Conservation (phyloP, 2,329 filamentous ascomycete genomes). For the Coniochaeta pulveracea region DNA sequence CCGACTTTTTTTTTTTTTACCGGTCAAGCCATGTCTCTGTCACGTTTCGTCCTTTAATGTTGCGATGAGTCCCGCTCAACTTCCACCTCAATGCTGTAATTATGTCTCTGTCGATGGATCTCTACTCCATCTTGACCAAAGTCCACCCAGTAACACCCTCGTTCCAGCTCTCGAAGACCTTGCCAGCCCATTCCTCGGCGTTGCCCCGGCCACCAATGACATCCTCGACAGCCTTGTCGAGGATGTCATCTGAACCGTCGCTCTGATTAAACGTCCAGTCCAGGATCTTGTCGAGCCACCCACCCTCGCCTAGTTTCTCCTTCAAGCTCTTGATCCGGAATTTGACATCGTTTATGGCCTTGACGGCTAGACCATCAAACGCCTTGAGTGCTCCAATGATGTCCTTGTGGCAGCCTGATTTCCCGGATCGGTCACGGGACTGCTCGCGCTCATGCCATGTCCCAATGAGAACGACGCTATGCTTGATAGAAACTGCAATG, state of each 20-base stretch:
- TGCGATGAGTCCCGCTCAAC: too few species aligned
- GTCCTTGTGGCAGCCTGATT: conserved; percentile 20
- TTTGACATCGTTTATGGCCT: conserved; percentile 18
- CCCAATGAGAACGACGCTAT: conserved; percentile 18
- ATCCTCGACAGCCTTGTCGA: conserved; percentile 14
- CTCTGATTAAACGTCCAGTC: conserved; percentile 19
- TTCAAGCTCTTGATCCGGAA: conserved; percentile 19
- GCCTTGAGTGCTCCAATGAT: conserved; percentile 20
- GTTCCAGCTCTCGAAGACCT: conserved; percentile 25
- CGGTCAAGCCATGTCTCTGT: too few species aligned
- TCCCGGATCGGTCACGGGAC: conserved; percentile 20
- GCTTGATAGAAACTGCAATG: conserved; percentile 19
- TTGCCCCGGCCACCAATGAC: conserved; percentile 15
- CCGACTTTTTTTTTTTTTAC: too few species aligned
- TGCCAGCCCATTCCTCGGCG: conserved; percentile 22
- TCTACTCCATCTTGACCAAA: conserved; percentile 21
- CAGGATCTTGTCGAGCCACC: conserved; percentile 25
- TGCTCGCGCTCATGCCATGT: conserved; percentile 19
- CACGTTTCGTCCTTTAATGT: too few species aligned
- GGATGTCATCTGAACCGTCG: conserved; percentile 10
- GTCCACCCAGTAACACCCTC: conserved; percentile 25
- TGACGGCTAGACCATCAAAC: conserved; percentile 14
- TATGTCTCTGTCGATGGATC: too few species aligned
- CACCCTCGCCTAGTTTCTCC: conserved; percentile 17
- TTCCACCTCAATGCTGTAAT: too few species aligned